Evolutionary conservation across 2,329 filamentous ascomycete genomes (phyloP), one percentile per base, ranked within the genome.

Genomic region (Trichoderma arundinaceum): DNA sequence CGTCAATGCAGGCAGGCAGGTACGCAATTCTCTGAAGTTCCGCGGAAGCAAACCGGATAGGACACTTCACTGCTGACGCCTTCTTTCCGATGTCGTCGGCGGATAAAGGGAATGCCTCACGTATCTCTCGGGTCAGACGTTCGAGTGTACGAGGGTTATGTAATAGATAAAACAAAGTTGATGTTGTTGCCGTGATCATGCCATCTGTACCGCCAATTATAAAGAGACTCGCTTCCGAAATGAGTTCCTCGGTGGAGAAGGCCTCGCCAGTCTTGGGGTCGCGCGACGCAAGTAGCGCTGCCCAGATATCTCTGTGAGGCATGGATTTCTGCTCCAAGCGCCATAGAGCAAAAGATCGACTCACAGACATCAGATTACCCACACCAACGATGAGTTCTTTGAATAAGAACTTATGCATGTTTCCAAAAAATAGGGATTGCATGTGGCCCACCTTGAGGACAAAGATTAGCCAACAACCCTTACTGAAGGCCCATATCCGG

Each of bases 1-100:
- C 68, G 33, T 69, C 68, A 33, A 69, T 68, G 39, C 68, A 69
- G 12, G 68, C 66, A 4, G 54, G 54, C 48, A 69, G 48, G 48
- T 67, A 69, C 3, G 17, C 68, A 17, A 65, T 12, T 2, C 15
- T 51, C 32, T 64, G 65, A 7, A 68, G 60, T n/a, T 67, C 65
- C 4, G 39, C 22, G 8, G 65, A 68, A 19, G 65, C 59, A 48
- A 68, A 67, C 9, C 53, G 59, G 38, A 68, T 67, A 13, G 65
- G 67, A 60, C 65, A 67, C 9, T 17, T 38, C 9, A 67, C 53
- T 9, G 48, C 53, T 7, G 46, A 53, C 1, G 35, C 61, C 17
- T 53, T 64, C 38, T 65, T 60, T 32, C 59, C 39, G 1, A 49
- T 8, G 19, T 66, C 54, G 15, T 57, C 46, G 7, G 46, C 19